Evolutionary conservation across 208 protist species (phyloP).

Genomic region (Leishmania arabica): DNA sequence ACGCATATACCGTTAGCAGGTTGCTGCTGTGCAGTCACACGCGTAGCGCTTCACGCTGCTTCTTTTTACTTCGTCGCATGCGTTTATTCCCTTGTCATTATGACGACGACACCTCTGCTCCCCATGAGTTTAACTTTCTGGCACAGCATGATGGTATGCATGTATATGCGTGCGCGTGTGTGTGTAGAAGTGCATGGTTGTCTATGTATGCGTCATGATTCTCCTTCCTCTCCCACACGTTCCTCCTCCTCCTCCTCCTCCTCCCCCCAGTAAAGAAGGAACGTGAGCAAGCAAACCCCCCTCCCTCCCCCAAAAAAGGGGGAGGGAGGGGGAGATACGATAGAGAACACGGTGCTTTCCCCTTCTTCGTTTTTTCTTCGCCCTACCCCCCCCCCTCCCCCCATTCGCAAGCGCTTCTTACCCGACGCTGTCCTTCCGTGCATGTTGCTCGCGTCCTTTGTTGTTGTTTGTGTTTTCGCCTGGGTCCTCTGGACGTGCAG

Average conservation of each 20-base stretch:
- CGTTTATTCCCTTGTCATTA: not conserved
- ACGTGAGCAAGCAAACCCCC: not conserved
- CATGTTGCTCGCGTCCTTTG: not conserved
- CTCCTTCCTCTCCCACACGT: not conserved
- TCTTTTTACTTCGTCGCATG: not conserved
- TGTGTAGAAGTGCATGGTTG: not conserved
- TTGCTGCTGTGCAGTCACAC: too few relatives aligned
- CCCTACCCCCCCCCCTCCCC: too few relatives aligned
- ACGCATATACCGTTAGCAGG: not conserved
- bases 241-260: not conserved
- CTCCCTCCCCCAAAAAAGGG: not conserved
- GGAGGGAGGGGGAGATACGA: fast-evolving
- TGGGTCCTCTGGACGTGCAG: not conserved
- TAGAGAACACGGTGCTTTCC: not conserved
- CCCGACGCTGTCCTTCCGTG: too few relatives aligned
- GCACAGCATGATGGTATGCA: not conserved
- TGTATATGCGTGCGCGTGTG: too few relatives aligned
- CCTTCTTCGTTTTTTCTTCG: not conserved
- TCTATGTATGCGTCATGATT: not conserved
- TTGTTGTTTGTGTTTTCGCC: not conserved
- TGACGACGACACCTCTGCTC: not conserved
- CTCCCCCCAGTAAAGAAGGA: not conserved
- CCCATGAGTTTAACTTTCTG: not conserved
- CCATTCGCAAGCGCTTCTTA: not conserved
- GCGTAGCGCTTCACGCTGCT: too few relatives aligned